Conservation (phyloP, 1,284 basidiomycete genomes). For the Trametes versicolor region DNA sequence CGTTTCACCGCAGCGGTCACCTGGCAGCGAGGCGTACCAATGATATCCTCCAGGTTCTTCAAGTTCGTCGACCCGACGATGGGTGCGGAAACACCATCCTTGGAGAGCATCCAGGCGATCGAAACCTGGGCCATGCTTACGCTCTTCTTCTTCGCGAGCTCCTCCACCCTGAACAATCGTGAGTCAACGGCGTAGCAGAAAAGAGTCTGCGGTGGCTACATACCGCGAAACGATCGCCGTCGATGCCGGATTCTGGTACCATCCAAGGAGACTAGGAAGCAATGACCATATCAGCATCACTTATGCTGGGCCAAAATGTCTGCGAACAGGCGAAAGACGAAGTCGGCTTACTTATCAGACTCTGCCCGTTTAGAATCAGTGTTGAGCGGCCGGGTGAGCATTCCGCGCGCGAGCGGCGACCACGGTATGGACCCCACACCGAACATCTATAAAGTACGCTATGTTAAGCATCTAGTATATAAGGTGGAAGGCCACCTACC, state of each 20-base stretch:
- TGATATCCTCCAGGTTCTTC: conserved; percentile 46
- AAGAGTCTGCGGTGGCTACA: neutral
- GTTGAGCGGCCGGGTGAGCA: conserved; percentile 46
- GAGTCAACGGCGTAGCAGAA: neutral
- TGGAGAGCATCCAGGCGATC: conserved; percentile 48
- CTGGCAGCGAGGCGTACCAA: conserved; percentile 36
- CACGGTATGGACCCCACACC: conserved; percentile 54
- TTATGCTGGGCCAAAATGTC: neutral
- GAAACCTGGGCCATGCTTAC: conserved; percentile 52
- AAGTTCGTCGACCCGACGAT: conserved; percentile 50
- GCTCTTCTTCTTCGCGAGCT: conserved; percentile 47
- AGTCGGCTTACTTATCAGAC: conserved; percentile 34
- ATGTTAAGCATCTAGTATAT: neutral
- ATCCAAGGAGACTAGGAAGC: conserved; percentile 5
- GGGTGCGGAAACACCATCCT: conserved; percentile 46
- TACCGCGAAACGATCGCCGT: conserved; percentile 15
- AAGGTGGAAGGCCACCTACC: conserved; percentile 35
- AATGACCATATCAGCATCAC: neutral
- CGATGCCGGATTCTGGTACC: conserved; percentile 11
- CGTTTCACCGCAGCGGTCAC: neutral
- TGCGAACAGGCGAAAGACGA: too few relatives aligned
- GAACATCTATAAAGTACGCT: conserved; percentile 32
- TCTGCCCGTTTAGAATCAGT: conserved; percentile 38
- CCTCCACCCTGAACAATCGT: conserved; percentile 44
- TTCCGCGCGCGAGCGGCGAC: conserved; percentile 52